These are phyloP conservation scores for Myrmaecium sp. DNA, from an alignment of 2,329 filamentous ascomycete genomes.

Conservation along the genomic window DNA sequence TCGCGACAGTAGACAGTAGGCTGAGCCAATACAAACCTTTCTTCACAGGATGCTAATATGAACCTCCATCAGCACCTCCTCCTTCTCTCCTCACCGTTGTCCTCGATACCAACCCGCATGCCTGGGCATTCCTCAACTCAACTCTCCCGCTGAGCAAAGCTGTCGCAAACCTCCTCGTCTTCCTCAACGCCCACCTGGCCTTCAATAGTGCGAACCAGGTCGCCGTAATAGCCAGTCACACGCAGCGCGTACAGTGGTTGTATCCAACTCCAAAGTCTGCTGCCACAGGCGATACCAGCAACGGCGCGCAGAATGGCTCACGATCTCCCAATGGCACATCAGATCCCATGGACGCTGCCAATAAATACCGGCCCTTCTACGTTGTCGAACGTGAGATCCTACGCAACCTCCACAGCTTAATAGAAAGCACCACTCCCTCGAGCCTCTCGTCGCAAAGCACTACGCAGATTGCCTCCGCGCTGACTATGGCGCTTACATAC, in stretches of 20 bases:
- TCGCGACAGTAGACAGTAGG: no score
- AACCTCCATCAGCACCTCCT: no score
- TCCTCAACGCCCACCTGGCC: constrained; percentile 90
- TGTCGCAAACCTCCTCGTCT: constrained; percentile 80
- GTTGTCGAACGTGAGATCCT: constrained; percentile 71
- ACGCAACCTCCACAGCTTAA: constrained; percentile 53
- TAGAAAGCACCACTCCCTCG: constrained; percentile 45
- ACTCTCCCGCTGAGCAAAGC: constrained; percentile 68
- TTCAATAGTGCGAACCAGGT: constrained; percentile 90
- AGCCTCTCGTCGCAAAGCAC: constrained; percentile 54
- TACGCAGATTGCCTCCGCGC: constrained; percentile 76
- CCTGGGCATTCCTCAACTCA: constrained; percentile 65
- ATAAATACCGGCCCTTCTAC: constrained; percentile 88
- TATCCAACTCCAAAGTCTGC: constrained; percentile 42
- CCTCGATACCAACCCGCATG: constrained; percentile 90
- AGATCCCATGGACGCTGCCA: constrained; percentile 35
- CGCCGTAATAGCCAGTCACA: constrained; percentile 78
- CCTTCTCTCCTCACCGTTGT: constrained; percentile 82
- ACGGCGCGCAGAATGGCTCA: constrained; percentile 3
- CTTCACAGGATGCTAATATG: no score
- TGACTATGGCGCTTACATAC: constrained; percentile 77
- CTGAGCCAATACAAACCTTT: no score
- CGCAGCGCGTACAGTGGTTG: constrained; percentile 72
- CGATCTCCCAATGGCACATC: constrained; percentile 9
- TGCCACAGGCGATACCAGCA: constrained; percentile 1